Conservation (phyloP, 2,329 filamentous ascomycete genomes). For the Hirsutella thompsonii region DNA sequence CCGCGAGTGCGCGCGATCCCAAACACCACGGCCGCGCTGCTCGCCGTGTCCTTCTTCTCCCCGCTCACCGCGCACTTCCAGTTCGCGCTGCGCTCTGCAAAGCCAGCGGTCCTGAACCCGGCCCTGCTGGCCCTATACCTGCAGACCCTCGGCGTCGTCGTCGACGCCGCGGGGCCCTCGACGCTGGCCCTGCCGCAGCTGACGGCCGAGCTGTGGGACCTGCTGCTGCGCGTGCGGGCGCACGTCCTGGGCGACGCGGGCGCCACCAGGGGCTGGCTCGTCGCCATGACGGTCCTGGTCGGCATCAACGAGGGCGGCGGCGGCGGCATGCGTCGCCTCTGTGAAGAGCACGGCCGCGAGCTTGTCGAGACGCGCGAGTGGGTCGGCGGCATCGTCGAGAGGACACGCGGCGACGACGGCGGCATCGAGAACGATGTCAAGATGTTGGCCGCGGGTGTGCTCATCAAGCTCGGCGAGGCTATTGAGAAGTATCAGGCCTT, state of each 20-base stretch:
- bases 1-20: conserved; percentile 44
- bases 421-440: conserved; percentile 68
- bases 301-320: conserved; percentile 68
- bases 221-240: conserved; percentile 60
- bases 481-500: conserved; percentile 70
- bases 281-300: conserved; percentile 66
- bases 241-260: conserved; percentile 46
- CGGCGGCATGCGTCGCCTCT: conserved; percentile 57
- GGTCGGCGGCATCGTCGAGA: conserved; percentile 65
- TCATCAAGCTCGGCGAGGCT: conserved; percentile 68
- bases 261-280: conserved; percentile 63
- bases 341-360: conserved; percentile 60
- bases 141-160: conserved; percentile 71
- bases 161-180: conserved; percentile 73
- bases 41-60: conserved; percentile 71
- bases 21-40: conserved; percentile 66
- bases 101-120: conserved; percentile 55
- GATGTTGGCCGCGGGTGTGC: conserved; percentile 62
- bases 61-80: conserved; percentile 75
- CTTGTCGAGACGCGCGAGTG: conserved; percentile 81
- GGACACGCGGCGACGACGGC: conserved; percentile 34
- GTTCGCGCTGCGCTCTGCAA: conserved; percentile 39
- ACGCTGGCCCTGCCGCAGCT: conserved; percentile 65
- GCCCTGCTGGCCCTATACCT: conserved; percentile 68
- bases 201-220: conserved; percentile 70